Conservation (phyloP, 306 rosid species). For the Phaseolus lunatus region DNA sequence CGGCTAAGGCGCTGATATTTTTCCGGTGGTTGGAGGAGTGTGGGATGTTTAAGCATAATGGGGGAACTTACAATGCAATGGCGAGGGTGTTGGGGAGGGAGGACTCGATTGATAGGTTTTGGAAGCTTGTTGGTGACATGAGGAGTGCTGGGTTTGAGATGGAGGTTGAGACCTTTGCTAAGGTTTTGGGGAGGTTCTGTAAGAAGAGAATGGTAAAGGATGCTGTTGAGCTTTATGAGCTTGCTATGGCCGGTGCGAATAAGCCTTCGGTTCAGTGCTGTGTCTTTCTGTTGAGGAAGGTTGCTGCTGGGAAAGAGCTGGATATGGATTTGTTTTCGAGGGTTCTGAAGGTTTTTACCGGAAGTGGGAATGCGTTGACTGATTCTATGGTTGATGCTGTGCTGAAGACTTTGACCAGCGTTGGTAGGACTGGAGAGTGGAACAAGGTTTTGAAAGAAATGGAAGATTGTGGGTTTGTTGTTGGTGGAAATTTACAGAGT, state of each 20-base stretch:
- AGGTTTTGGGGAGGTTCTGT: slow-evolving; percentile 71
- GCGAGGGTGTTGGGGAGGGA: slow-evolving; percentile 78
- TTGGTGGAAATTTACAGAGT: slow-evolving; percentile 48
- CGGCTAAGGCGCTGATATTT: slow-evolving; percentile 67
- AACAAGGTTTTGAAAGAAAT: slow-evolving; percentile 70
- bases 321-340: slow-evolving; percentile 65
- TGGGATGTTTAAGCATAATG: slow-evolving; percentile 73
- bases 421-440: slow-evolving; percentile 62
- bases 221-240: slow-evolving; percentile 78
- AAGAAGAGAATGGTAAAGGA: slow-evolving; percentile 72
- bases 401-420: slow-evolving; percentile 66
- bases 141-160: slow-evolving; percentile 60
- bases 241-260: slow-evolving; percentile 71
- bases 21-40: slow-evolving; percentile 87
- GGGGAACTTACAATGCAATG: slow-evolving; percentile 65
- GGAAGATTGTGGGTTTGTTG: slow-evolving; percentile 66
- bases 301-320: slow-evolving; percentile 56
- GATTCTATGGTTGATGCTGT: slow-evolving; percentile 61
- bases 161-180: slow-evolving; percentile 65
- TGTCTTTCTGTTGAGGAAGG: slow-evolving; percentile 66
- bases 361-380: slow-evolving; percentile 59
- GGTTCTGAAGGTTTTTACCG: slow-evolving; percentile 58
- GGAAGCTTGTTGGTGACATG: slow-evolving; percentile 84
- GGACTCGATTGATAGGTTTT: slow-evolving; percentile 71
- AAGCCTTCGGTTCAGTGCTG: slow-evolving; percentile 62